These are phyloP conservation scores for Ophiocordyceps australis DNA, from an alignment of 2,329 filamentous ascomycete species.

Conservation along the genomic window DNA sequence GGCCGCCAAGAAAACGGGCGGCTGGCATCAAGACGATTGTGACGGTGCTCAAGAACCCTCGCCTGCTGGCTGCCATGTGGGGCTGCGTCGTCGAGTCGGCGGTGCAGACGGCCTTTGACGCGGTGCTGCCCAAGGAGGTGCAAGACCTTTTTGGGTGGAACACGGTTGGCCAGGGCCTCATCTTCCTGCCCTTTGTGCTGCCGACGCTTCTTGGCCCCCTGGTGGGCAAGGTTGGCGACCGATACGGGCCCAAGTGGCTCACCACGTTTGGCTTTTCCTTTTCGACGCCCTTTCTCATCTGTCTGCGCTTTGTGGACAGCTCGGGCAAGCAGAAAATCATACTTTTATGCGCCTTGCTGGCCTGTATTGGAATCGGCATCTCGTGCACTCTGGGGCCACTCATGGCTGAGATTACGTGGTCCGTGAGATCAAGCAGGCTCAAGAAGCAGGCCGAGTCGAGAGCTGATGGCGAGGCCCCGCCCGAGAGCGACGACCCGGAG, in stretches of 20 bases:
- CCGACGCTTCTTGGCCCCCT: conserved; percentile 13
- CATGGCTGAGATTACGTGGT: conserved; percentile 17
- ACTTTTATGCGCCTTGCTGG: conserved; percentile 14
- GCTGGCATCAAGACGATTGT: conserved; percentile 5
- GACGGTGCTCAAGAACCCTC: conserved; percentile 10
- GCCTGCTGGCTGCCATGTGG: conserved; percentile 14
- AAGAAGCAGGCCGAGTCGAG: conserved; percentile 1
- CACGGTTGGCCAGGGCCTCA: conserved; percentile 13
- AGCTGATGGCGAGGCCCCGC: no score
- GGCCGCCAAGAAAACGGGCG: no score
- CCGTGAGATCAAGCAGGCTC: conserved; percentile 7
- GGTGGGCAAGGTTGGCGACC: conserved; percentile 12
- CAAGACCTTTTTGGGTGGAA: conserved; percentile 12
- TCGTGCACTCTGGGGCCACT: conserved; percentile 14
- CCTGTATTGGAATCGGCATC: conserved; percentile 11
- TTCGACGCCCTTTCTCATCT: conserved; percentile 14
- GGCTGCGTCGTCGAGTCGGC: conserved; percentile 15
- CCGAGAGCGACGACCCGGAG: conserved; percentile 1
- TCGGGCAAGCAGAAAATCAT: conserved; percentile 11
- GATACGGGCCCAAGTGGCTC: conserved; percentile 16
- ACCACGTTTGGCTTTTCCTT: conserved; percentile 13
- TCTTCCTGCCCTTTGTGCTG: conserved; percentile 14
- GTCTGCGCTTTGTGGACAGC: conserved; percentile 13
- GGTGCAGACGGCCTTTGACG: conserved; percentile 14
- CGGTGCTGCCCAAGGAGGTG: conserved; percentile 14